phyloP scores from a whole-genome alignment of 2,329 filamentous ascomycete species.

The Diaporthe humulicola region DNA sequence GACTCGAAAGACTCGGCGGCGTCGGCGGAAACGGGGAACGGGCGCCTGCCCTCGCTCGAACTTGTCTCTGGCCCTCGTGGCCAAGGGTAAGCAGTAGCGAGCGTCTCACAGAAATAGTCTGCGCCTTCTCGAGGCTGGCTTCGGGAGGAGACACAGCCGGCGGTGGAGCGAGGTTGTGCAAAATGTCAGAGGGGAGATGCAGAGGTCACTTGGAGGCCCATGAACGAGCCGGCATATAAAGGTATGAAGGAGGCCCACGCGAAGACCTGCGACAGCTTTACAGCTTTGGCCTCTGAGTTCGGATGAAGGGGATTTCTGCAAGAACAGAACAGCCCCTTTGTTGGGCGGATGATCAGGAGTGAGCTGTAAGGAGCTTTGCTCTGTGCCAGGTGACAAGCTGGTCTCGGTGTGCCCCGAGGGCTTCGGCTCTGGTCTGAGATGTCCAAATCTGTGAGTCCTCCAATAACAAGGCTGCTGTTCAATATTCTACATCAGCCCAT shows the following conservation, averaged over 20 bases:
- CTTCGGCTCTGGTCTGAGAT: conserved; percentile 32
- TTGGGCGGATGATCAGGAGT: not conserved
- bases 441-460: conserved; percentile 12
- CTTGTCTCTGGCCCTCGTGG: conserved; percentile 37
- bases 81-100: conserved; percentile 33
- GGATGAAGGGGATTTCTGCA: not conserved
- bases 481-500: conserved; percentile 11
- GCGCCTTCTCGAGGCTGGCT: conserved; percentile 34
- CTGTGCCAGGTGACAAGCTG: conserved; percentile 32
- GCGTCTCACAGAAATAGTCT: conserved; percentile 35
- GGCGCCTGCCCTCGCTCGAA: conserved; percentile 27
- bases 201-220: conserved; percentile 13
- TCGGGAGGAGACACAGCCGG: conserved; percentile 30
- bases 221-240: conserved; percentile 29
- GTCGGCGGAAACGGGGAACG: conserved; percentile 23
- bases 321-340: not conserved
- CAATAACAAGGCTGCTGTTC: conserved; percentile 14
- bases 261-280: not conserved
- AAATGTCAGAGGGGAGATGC: conserved; percentile 14
- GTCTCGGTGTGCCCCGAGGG: conserved; percentile 35
- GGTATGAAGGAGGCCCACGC: not conserved
- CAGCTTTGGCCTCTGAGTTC: not conserved
- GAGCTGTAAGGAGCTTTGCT: conserved; percentile 8
- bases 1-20: not conserved
- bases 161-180: conserved; percentile 23